phyloP scores from a whole-genome alignment of 768 basidiomycete species.

The Tylopilus felleus region DNA sequence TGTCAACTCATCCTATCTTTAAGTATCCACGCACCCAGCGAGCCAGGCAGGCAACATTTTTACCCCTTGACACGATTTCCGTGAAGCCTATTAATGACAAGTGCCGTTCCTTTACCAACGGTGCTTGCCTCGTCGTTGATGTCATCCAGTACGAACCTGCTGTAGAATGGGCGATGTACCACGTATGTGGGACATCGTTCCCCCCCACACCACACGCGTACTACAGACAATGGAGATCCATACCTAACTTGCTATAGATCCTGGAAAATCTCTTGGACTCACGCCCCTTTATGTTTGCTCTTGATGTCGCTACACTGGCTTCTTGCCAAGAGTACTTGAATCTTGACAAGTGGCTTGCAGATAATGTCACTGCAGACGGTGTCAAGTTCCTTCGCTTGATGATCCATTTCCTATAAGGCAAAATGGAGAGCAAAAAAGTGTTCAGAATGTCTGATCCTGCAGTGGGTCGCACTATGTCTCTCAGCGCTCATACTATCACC shows the following conservation, averaged over 20 bases:
- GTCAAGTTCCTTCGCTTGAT: conserved; percentile 20
- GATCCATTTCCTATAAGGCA: too few species aligned
- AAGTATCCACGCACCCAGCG: conserved; percentile 95
- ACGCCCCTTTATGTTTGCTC: conserved; percentile 81
- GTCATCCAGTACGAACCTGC: conserved; percentile 79
- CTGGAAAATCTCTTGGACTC: conserved; percentile 90
- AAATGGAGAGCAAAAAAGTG: conserved; percentile 59
- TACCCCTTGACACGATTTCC: conserved; percentile 97
- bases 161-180: conserved; percentile 92
- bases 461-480: conserved; percentile 75
- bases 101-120: conserved; percentile 87
- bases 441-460: conserved; percentile 73
- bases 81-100: conserved; percentile 93
- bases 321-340: conserved; percentile 92
- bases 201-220: too few species aligned
- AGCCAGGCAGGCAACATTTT: conserved; percentile 94
- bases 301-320: conserved; percentile 93
- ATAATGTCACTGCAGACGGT: conserved; percentile 79
- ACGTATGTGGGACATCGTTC: conserved; percentile 96
- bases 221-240: too few species aligned
- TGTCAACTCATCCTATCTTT: background rate
- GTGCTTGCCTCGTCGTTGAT: conserved; percentile 81
- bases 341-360: conserved; percentile 93
- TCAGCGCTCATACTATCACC: conserved; percentile 86
- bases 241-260: conserved; percentile 48